Percentiles rank a stretch among this genome's conserved stretches.
These are phyloP conservation scores for Teunomyces barrocoloradensis DNA, from an alignment of 805 yeast genomes.

Conservation along the genomic window DNA sequence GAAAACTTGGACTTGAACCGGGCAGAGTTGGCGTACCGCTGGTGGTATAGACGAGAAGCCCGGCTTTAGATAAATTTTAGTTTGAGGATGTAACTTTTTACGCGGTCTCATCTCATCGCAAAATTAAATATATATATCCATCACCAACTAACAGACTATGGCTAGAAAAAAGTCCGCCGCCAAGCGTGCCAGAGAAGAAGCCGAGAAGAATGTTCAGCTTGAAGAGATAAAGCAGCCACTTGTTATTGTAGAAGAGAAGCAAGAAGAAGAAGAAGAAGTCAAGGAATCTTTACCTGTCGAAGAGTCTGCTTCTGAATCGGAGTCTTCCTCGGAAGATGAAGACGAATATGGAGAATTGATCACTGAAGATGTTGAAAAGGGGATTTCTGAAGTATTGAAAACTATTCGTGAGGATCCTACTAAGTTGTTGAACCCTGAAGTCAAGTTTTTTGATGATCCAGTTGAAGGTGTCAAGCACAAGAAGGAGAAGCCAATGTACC, in stretches of 20 bases:
- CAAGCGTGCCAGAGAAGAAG: constrained; percentile 60
- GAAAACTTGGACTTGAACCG: constrained; percentile 59
- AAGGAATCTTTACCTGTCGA: constrained; percentile 19
- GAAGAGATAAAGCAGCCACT: background rate
- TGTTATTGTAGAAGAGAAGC: constrained; percentile 18
- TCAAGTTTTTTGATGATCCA: constrained; percentile 71
- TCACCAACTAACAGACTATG: constrained; percentile 38
- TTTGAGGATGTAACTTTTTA: no score
- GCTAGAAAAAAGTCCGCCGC: constrained; percentile 87
- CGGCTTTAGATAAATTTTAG: background rate
- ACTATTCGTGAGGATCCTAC: constrained; percentile 71
- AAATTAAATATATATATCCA: constrained; percentile 1
- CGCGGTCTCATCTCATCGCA: constrained; percentile 17
- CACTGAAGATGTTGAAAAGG: constrained; percentile 81
- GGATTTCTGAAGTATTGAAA: constrained; percentile 66
- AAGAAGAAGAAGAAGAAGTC: constrained; percentile 7
- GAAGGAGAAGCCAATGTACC: constrained; percentile 66
- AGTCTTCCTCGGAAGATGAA: constrained; percentile 64
- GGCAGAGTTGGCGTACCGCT: constrained; percentile 50
- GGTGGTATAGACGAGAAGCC: constrained; percentile 53
- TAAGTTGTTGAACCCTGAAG: constrained; percentile 61
- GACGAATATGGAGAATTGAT: constrained; percentile 88
- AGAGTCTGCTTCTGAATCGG: constrained; percentile 31
- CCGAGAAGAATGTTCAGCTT: constrained; percentile 5
- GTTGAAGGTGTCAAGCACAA: constrained; percentile 33